Evolutionary conservation across 2,329 filamentous ascomycete species (phyloP).

Genomic region (Didymella segeticola): DNA sequence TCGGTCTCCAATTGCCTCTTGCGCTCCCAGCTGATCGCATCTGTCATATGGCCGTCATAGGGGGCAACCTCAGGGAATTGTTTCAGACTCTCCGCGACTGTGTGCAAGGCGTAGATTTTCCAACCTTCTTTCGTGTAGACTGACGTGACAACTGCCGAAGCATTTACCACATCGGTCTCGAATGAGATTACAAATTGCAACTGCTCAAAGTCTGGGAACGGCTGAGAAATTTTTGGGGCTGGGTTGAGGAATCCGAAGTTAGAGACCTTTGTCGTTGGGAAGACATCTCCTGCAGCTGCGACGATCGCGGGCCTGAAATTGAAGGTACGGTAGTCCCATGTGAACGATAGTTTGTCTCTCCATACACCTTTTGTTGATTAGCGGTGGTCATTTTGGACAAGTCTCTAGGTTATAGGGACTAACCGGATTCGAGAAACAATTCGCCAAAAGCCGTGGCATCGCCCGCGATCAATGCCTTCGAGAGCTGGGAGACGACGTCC

Average conservation of each 20-base stretch:
- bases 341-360: constrained; percentile 15
- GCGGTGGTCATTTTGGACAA: not conserved
- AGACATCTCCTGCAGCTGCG: constrained; percentile 10
- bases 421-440: constrained; percentile 15
- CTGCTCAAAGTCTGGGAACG: constrained; percentile 8
- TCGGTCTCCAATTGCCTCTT: constrained; percentile 12
- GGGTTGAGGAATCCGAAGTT: not conserved
- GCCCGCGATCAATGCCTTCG: constrained; percentile 5
- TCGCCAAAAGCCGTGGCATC: constrained; percentile 11
- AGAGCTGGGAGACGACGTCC: not conserved
- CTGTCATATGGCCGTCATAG: constrained; percentile 14
- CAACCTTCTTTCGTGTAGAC: constrained; percentile 15
- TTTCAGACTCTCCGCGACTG: constrained; percentile 13
- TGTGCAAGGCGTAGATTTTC: constrained; percentile 15
- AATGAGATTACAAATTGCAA: constrained; percentile 16
- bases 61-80: constrained; percentile 8
- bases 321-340: constrained; percentile 18
- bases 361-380: constrained; percentile 3
- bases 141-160: constrained; percentile 13
- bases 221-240: constrained; percentile 10
- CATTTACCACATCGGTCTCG: constrained; percentile 12
- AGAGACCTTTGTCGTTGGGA: constrained; percentile 3
- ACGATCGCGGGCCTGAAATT: constrained; percentile 11
- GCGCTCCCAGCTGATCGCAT: constrained; percentile 12
- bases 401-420: not conserved